Evolutionary conservation across 2,329 filamentous ascomycete species (phyloP).

Genomic region (Ophiostoma novo-ulmi): DNA sequence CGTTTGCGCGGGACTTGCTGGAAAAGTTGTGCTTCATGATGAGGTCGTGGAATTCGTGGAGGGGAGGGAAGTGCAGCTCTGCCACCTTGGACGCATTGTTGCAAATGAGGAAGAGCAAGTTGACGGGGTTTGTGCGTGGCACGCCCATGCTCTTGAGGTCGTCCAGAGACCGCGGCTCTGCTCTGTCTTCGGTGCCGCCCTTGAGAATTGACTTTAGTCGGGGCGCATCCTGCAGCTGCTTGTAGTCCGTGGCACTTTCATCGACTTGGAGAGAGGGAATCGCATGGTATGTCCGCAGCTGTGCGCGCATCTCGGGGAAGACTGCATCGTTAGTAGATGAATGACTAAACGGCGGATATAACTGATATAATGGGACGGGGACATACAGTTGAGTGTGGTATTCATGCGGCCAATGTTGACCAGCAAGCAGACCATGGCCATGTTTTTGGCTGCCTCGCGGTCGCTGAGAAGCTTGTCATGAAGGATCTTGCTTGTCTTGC

Average conservation of each 20-base stretch:
- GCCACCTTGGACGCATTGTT: constrained; percentile 87
- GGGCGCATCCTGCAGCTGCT: constrained; percentile 94
- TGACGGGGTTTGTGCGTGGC: constrained; percentile 88
- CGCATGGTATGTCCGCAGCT: constrained; percentile 93
- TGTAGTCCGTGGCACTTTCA: constrained; percentile 93
- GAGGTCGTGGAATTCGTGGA: constrained; percentile 89
- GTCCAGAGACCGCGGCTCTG: constrained; percentile 77
- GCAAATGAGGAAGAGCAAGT: constrained; percentile 91
- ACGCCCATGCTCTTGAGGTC: constrained; percentile 65
- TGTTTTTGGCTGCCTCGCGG: constrained; percentile 85
- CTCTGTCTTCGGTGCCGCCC: constrained; percentile 83
- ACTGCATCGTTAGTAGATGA: constrained; percentile 49
- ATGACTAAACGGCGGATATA: not conserved
- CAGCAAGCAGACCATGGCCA: constrained; percentile 98
- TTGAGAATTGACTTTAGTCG: constrained; percentile 95
- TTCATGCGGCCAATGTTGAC: constrained; percentile 99
- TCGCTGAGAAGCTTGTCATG: constrained; percentile 95
- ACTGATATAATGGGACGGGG: constrained; percentile 29
- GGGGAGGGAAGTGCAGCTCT: constrained; percentile 80
- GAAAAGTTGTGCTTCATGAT: constrained; percentile 84
- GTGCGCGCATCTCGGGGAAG: constrained; percentile 98
- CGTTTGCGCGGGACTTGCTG: constrained; percentile 74
- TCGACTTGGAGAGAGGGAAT: constrained; percentile 94
- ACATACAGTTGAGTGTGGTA: constrained; percentile 90
- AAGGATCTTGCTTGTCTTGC: constrained; percentile 97